Conservation (phyloP, 73 alveolate species). For the Tetrahymena elliotti region DNA sequence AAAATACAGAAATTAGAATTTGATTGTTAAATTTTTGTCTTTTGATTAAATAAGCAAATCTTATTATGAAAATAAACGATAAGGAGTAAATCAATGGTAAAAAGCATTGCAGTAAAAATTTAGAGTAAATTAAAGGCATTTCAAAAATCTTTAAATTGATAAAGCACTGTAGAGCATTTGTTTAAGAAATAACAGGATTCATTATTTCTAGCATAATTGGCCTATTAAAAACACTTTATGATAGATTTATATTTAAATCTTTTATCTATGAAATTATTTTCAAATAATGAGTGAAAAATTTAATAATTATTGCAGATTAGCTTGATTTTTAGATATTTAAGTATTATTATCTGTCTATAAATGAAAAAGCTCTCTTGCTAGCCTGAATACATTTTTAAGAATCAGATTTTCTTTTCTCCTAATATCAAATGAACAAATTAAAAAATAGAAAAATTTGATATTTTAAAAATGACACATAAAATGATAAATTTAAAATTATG, state of each 20-base stretch:
- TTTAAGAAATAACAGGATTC: background rate
- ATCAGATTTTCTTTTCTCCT: no score
- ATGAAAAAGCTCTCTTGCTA: background rate
- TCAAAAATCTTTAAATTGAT: background rate
- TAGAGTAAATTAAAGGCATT: background rate
- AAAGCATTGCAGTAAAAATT: background rate
- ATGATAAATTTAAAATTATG: no score
- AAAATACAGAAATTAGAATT: background rate
- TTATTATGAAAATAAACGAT: background rate
- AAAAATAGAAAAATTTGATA: no score
- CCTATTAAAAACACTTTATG: background rate
- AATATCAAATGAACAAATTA: no score
- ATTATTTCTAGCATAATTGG: background rate
- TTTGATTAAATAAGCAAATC: background rate
- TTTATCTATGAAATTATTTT: background rate
- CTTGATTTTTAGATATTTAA: background rate
- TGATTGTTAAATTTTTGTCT: background rate
- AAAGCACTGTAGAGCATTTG: background rate
- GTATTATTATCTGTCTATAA: no score
- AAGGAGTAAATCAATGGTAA: background rate
- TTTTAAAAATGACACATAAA: no score
- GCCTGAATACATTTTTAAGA: no score
- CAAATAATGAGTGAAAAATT: background rate
- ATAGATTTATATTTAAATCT: background rate
- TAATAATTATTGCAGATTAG: background rate